A percentile compares a stretch with the other conserved stretches of the same genome.
phyloP scores from a whole-genome alignment of 441 rosid species.

The Pelargonium exstipulatum region DNA sequence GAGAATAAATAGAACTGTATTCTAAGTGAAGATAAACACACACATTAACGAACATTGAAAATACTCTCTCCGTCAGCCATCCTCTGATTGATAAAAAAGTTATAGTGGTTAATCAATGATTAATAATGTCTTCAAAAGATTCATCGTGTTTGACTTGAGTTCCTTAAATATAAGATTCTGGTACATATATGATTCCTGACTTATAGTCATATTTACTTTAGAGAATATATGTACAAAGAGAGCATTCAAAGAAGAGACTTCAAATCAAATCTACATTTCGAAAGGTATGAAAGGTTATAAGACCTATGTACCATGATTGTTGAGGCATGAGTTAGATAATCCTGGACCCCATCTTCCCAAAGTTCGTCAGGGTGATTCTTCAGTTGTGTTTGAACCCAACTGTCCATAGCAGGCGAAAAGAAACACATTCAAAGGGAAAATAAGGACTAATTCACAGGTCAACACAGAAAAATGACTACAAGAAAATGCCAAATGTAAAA shows the following conservation, averaged over 20 bases:
- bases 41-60: background rate
- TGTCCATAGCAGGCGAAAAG: constrained; percentile 24
- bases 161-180: background rate
- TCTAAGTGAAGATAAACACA: background rate
- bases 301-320: constrained; percentile 47
- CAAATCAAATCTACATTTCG: background rate
- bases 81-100: too few species aligned
- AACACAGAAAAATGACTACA: background rate
- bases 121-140: background rate
- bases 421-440: background rate
- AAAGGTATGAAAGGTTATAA: background rate
- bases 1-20: background rate
- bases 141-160: background rate
- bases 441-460: background rate
- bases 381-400: constrained; percentile 90
- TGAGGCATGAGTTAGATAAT: constrained; percentile 73
- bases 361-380: constrained; percentile 95
- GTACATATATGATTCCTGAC: background rate
- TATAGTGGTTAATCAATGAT: too few species aligned
- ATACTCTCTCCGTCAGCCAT: too few species aligned
- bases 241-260: background rate
- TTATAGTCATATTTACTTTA: too few species aligned
- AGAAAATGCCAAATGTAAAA: background rate
- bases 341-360: constrained; percentile 86
- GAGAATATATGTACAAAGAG: background rate